Evolutionary conservation across 768 basidiomycete species (phyloP).

Genomic region (Mycena metata): DNA sequence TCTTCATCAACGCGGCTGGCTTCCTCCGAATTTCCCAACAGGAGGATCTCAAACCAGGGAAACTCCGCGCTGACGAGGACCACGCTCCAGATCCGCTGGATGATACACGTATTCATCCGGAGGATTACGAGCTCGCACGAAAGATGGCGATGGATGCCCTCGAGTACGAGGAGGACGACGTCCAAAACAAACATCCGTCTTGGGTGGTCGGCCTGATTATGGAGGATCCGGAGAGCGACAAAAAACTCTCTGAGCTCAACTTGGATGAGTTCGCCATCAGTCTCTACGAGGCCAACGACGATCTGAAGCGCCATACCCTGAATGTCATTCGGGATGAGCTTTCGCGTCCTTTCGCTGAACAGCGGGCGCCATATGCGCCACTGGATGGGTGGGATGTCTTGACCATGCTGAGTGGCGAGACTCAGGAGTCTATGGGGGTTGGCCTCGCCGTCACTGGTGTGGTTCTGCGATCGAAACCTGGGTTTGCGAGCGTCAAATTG

Average conservation of each 20-base stretch:
- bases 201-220: constrained; percentile 89
- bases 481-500: constrained; percentile 76
- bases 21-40: constrained; percentile 91
- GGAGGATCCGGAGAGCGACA: constrained; percentile 81
- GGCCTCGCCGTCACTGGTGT: constrained; percentile 88
- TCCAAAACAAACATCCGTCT: constrained; percentile 92
- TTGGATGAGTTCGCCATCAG: constrained; percentile 97
- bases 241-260: constrained; percentile 90
- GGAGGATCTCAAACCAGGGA: constrained; percentile 68
- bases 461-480: constrained; percentile 67
- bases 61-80: constrained; percentile 78
- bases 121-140: constrained; percentile 96
- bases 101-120: constrained; percentile 95
- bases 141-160: constrained; percentile 99
- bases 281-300: constrained; percentile 84
- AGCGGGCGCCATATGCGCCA: constrained; percentile 71
- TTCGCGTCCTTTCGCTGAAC: constrained; percentile 83
- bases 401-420: constrained; percentile 97
- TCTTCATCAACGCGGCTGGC: constrained; percentile 94
- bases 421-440: constrained; percentile 76
- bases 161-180: constrained; percentile 97
- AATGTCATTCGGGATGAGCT: constrained; percentile 92
- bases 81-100: constrained; percentile 90
- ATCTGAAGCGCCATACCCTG: constrained; percentile 90
- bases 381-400: constrained; percentile 86